Conservation (phyloP, 768 basidiomycete genomes). For the Boletus reticuloceps region DNA sequence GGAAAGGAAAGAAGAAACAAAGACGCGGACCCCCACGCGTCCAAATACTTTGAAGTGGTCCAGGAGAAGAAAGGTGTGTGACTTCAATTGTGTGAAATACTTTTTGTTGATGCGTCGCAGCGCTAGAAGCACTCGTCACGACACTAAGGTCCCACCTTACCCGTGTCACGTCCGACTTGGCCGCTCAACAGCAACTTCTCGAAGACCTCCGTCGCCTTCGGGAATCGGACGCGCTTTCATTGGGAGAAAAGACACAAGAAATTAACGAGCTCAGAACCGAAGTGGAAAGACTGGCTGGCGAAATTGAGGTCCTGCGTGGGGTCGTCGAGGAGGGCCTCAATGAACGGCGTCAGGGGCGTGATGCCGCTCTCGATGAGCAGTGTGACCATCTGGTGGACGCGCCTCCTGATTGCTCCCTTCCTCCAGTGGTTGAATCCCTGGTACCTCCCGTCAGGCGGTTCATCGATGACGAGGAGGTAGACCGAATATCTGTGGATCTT, state of each 20-base stretch:
- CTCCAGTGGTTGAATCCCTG: conserved; percentile 2
- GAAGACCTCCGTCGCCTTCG: conserved; percentile 60
- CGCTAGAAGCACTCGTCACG: conserved; percentile 74
- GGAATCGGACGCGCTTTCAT: conserved; percentile 55
- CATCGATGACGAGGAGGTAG: conserved; percentile 56
- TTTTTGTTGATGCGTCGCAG: conserved; percentile 38
- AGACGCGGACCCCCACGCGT: conserved; percentile 36
- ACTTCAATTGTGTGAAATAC: background rate
- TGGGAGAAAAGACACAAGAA: conserved; percentile 62
- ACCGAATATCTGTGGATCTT: conserved; percentile 63
- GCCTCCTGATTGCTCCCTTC: background rate
- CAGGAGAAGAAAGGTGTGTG: conserved; percentile 88
- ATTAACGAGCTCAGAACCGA: conserved; percentile 67
- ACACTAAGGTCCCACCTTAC: conserved; percentile 74
- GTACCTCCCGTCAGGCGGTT: conserved; percentile 33
- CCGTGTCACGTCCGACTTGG: conserved; percentile 74
- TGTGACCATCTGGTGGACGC: background rate
- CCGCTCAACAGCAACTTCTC: conserved; percentile 71
- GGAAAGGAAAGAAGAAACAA: conserved; percentile 32
- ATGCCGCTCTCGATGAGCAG: conserved; percentile 27
- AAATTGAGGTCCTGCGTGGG: conserved; percentile 83
- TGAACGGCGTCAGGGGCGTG: conserved; percentile 60
- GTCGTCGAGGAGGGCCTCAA: conserved; percentile 86
- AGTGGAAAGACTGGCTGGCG: conserved; percentile 77
- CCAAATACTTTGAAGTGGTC: conserved; percentile 72